A percentile compares a stretch with the other conserved stretches of the same genome.
Evolutionary conservation across 805 yeast species (phyloP).

Genomic region (Candida chilensis): DNA sequence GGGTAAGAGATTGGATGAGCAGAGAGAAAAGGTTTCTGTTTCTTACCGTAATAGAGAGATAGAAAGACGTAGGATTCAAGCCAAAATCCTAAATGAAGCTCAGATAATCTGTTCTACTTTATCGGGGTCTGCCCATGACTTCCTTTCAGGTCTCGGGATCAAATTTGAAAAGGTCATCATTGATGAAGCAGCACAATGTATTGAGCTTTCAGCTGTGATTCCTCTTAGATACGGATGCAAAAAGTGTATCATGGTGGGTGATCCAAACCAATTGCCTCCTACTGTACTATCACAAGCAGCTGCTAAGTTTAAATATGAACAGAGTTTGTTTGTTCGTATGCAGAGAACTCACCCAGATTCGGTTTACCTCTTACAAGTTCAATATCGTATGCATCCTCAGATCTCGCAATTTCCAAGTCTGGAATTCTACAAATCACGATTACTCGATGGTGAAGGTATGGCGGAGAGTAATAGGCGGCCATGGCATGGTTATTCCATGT

Average conservation of each 20-base stretch:
- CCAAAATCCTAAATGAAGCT: conserved; percentile 60
- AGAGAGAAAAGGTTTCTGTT: conserved; percentile 64
- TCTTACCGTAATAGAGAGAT: conserved; percentile 70
- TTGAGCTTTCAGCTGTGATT: conserved; percentile 83
- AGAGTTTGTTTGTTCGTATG: conserved; percentile 91
- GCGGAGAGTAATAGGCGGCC: conserved; percentile 44
- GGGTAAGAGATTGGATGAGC: conserved; percentile 68
- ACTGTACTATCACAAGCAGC: conserved; percentile 91
- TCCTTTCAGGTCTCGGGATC: conserved; percentile 64
- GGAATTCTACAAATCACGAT: conserved; percentile 66
- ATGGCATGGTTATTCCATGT: conserved; percentile 59
- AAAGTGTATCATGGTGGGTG: conserved; percentile 95
- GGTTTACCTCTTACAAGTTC: conserved; percentile 75
- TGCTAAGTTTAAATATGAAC: conserved; percentile 71
- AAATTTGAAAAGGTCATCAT: conserved; percentile 85
- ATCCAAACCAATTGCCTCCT: conserved; percentile 96
- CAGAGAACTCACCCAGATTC: conserved; percentile 53
- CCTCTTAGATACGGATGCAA: conserved; percentile 89
- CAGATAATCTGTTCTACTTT: conserved; percentile 86
- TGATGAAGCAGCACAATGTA: conserved; percentile 97
- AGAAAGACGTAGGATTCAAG: conserved; percentile 68
- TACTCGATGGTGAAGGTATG: conserved; percentile 78
- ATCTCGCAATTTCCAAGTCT: conserved; percentile 81
- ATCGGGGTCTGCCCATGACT: conserved; percentile 91
- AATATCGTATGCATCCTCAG: conserved; percentile 95